Conservation (phyloP, 1,284 basidiomycete species). For the Irpex sp. region DNA sequence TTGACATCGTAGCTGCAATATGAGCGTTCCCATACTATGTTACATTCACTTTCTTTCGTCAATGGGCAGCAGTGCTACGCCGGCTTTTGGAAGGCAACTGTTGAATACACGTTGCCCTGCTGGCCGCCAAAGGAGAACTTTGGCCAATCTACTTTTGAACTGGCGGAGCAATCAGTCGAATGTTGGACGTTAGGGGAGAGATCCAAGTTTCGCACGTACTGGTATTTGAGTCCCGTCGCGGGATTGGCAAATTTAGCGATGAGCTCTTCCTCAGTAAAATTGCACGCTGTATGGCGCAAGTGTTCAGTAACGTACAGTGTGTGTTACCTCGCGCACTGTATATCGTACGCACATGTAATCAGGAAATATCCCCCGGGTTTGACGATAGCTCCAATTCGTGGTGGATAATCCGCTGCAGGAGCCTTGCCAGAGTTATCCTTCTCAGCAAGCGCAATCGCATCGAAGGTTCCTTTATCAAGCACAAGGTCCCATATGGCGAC, state of each 20-base stretch:
- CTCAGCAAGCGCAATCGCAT: constrained; percentile 80
- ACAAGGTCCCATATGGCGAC: constrained; percentile 56
- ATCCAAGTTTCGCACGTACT: constrained; percentile 41
- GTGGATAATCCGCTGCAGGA: constrained; percentile 62
- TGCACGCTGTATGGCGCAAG: constrained; percentile 60
- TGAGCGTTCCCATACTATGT: neutral
- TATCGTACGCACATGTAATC: constrained; percentile 66
- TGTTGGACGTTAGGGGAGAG: too few relatives aligned
- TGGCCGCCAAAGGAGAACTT: constrained; percentile 76
- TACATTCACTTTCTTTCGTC: neutral
- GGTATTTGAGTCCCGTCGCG: constrained; percentile 52
- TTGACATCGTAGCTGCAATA: constrained; percentile 48
- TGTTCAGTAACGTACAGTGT: too few relatives aligned
- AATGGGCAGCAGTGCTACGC: neutral
- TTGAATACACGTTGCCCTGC: constrained; percentile 69
- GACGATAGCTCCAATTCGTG: constrained; percentile 54
- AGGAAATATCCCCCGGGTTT: constrained; percentile 72
- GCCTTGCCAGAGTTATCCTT: constrained; percentile 52
- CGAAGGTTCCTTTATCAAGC: constrained; percentile 82
- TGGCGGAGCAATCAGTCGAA: constrained; percentile 22
- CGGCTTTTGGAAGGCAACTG: constrained; percentile 66
- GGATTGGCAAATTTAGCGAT: constrained; percentile 49
- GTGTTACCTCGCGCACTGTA: too few relatives aligned
- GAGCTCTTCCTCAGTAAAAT: constrained; percentile 86
- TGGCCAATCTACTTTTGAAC: constrained; percentile 68